Evolutionary conservation across 2,329 filamentous ascomycete species (phyloP).

Genomic region (Monilinia vaccinii-corymbosi): DNA sequence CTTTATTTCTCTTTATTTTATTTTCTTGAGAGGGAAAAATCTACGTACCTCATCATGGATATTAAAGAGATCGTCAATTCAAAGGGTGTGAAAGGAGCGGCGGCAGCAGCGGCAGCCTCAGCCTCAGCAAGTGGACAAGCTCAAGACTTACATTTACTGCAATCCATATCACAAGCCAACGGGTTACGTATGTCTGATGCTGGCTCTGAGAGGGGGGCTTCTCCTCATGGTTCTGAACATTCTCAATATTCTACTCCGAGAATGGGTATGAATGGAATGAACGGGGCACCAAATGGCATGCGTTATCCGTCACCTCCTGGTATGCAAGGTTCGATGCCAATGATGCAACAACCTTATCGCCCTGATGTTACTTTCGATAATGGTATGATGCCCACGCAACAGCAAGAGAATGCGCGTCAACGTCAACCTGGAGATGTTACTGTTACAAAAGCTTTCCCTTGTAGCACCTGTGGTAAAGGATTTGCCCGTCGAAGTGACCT

Average conservation of each 20-base stretch:
- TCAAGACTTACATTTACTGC: constrained; percentile 29
- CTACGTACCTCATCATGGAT: constrained; percentile 24
- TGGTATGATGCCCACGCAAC: constrained; percentile 19
- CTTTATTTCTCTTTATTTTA: constrained; percentile 7
- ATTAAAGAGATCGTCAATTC: constrained; percentile 32
- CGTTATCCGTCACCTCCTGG: constrained; percentile 30
- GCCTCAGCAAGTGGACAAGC: constrained; percentile 24
- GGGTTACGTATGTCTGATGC: constrained; percentile 28
- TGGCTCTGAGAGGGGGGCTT: constrained; percentile 29
- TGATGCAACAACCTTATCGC: constrained; percentile 29
- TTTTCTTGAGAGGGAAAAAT: background rate
- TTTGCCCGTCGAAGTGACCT: constrained; percentile 93
- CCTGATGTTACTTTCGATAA: constrained; percentile 25
- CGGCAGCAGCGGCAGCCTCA: constrained; percentile 24
- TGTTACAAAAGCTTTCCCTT: constrained; percentile 67
- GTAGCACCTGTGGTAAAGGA: constrained; percentile 80
- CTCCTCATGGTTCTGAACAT: constrained; percentile 30
- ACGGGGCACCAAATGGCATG: constrained; percentile 24
- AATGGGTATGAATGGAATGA: constrained; percentile 27
- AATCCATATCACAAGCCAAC: constrained; percentile 29
- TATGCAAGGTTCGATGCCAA: constrained; percentile 29
- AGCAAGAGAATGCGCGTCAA: constrained; percentile 21
- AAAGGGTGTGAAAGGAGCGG: constrained; percentile 27
- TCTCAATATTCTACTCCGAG: constrained; percentile 29
- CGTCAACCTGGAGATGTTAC: constrained; percentile 16